Percentiles rank a stretch among this genome's conserved stretches.
Conservation (phyloP, 2,329 filamentous ascomycete genomes). For the Colletotrichum camelliae region DNA sequence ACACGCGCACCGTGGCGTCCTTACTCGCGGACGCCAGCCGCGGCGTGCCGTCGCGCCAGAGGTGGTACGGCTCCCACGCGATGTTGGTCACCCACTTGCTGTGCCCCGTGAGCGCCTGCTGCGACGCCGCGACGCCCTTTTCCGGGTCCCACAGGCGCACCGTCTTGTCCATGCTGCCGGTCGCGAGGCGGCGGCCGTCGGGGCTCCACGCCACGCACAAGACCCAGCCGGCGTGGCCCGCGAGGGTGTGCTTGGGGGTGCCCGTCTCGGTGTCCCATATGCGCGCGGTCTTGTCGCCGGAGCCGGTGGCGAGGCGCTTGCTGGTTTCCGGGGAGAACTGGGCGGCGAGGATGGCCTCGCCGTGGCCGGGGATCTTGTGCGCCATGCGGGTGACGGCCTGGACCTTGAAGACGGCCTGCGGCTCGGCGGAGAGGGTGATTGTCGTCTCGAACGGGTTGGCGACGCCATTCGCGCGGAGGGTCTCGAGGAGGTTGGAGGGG, state of each 20-base stretch:
- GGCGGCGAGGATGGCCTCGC: constrained; percentile 85
- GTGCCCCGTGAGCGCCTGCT: constrained; percentile 76
- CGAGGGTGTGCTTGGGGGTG: constrained; percentile 83
- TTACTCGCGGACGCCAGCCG: constrained; percentile 88
- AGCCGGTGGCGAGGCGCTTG: constrained; percentile 82
- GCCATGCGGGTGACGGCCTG: constrained; percentile 91
- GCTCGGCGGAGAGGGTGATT: constrained; percentile 65
- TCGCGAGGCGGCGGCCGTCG: constrained; percentile 81
- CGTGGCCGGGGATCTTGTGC: constrained; percentile 87
- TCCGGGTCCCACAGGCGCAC: constrained; percentile 89
- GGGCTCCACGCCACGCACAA: constrained; percentile 87
- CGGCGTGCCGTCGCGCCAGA: constrained; percentile 75
- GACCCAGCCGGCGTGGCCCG: constrained; percentile 90
- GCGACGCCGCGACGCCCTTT: constrained; percentile 76
- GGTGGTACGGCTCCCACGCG: constrained; percentile 92
- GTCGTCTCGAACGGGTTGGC: constrained; percentile 63
- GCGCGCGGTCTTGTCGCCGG: constrained; percentile 87
- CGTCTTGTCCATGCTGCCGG: constrained; percentile 91
- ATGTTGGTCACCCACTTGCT: constrained; percentile 83
- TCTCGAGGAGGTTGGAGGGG: constrained; percentile 58
- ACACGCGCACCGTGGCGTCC: constrained; percentile 86
- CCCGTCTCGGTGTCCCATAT: constrained; percentile 97
- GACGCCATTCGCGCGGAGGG: constrained; percentile 61
- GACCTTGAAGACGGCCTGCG: constrained; percentile 93
- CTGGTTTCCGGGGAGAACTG: constrained; percentile 85